Evolutionary conservation across 345 rosid genomes (phyloP), one percentile per base, ranked within the genome.

Genomic region (Brassica nigra): DNA sequence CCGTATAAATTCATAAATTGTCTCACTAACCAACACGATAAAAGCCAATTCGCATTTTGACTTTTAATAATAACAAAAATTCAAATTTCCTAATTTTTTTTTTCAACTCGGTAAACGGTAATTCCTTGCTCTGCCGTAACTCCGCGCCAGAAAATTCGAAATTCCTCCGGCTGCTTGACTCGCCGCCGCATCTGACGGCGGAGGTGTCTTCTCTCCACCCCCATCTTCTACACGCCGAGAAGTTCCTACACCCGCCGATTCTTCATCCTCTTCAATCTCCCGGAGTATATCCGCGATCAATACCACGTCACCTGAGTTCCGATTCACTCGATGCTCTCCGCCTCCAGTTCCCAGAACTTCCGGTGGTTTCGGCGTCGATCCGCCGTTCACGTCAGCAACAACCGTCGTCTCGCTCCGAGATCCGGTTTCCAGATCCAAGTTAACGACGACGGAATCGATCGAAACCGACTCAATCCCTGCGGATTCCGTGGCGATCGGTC

Each of bases 271-370:
- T 36, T 73, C 82, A 8, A 58, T 66, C 18, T 75, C 78, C 68
- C 75, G 27, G 8, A 86, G 63, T 18, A 87, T 86, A 80, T 88
- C 90, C 3, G 90, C 84, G 73, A 88, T 75, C 61, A 83, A 80
- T 9, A 84, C 55, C 11, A 80, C 87, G 3, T 1, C 18, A 1
- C 78, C 84, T 28, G 87, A 83, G 76, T 79, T 87, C 80, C 86
- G 85, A 16, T 83, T 71, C 20, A 73, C 78, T 0, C 61, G 65
- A 3, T 67, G 74, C 9, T 62, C 79, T 31, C 37, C 30, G n/a
- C 39, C 63, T 62, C 79, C 70, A 1, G 0, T 16, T 0, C 31
- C 76, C 4, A 0, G n/a, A 9, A 31, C 1, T 10, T 74, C 83
- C 55, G 73, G 62, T 5, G 69, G 70, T 33, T 74, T 76, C 44